A percentile compares a stretch with the other conserved stretches of the same genome.
Evolutionary conservation across 345 rosid species (phyloP).

Genomic region (Odontarrhena argentea): DNA sequence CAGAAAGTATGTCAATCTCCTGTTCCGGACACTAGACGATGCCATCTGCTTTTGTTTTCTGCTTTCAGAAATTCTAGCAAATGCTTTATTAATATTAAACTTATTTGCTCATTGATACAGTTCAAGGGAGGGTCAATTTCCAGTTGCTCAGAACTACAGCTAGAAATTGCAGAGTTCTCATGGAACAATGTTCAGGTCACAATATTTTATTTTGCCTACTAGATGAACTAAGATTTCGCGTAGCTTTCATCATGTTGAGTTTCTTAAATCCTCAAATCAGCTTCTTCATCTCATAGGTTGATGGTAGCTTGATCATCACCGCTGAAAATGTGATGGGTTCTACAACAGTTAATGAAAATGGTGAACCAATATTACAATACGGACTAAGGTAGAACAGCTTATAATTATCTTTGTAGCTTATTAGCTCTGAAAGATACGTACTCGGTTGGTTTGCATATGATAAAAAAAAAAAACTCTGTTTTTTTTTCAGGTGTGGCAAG

Average conservation of each 20-base stretch:
- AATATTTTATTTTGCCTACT: constrained; percentile 8
- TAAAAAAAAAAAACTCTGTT: neutral
- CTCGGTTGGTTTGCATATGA: neutral
- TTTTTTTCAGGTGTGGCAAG: constrained; percentile 74
- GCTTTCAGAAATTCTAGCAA: neutral
- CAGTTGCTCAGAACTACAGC: constrained; percentile 74
- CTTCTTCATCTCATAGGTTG: constrained; percentile 51
- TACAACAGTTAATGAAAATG: constrained; percentile 46
- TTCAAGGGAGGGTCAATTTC: constrained; percentile 77
- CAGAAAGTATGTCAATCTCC: constrained; percentile 63
- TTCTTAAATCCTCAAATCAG: constrained; percentile 15
- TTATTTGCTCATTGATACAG: constrained; percentile 44
- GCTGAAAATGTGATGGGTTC: constrained; percentile 85
- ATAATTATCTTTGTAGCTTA: constrained; percentile 2
- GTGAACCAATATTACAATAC: constrained; percentile 67
- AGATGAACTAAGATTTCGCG: neutral
- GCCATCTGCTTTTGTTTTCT: constrained; percentile 5
- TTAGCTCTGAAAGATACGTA: constrained; percentile 11
- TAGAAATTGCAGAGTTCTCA: constrained; percentile 85
- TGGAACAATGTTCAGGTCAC: constrained; percentile 90
- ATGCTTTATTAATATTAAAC: neutral
- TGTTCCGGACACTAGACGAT: constrained; percentile 14
- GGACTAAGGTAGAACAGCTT: constrained; percentile 63
- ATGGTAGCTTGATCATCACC: constrained; percentile 77
- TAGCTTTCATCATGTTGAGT: constrained; percentile 27